These are phyloP conservation scores for Phaeosphaeria sp. DNA, from an alignment of 2,329 filamentous ascomycete species.

Conservation along the genomic window DNA sequence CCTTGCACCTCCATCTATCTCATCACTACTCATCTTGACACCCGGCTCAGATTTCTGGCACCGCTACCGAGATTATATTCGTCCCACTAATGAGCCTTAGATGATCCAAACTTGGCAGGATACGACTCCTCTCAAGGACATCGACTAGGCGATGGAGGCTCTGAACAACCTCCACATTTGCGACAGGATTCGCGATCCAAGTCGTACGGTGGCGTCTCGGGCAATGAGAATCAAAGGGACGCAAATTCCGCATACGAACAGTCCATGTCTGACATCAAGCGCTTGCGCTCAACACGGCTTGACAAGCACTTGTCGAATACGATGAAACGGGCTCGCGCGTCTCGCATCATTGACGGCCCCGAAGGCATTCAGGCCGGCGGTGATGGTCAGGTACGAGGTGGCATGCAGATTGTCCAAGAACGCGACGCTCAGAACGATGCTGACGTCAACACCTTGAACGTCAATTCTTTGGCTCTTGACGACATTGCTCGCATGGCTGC, in stretches of 20 bases:
- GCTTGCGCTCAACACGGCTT: slow-evolving; percentile 88
- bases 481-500: slow-evolving; percentile 97
- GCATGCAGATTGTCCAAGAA: slow-evolving; percentile 83
- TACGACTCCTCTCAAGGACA: slow-evolving; percentile 73
- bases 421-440: slow-evolving; percentile 72
- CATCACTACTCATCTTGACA: slow-evolving; percentile 41
- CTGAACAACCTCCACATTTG: slow-evolving; percentile 60
- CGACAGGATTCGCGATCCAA: slow-evolving; percentile 75
- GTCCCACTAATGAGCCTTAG: slow-evolving; percentile 51
- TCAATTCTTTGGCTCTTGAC: slow-evolving; percentile 90
- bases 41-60: slow-evolving; percentile 36
- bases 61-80: slow-evolving; percentile 38
- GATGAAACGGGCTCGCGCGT: slow-evolving; percentile 87
- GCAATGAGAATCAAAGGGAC: slow-evolving; percentile 60
- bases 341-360: slow-evolving; percentile 89
- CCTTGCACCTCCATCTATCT: slow-evolving; percentile 19
- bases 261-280: slow-evolving; percentile 92
- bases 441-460: slow-evolving; percentile 84
- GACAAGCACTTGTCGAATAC: slow-evolving; percentile 95
- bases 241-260: slow-evolving; percentile 81
- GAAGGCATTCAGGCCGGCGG: slow-evolving; percentile 76
- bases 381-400: slow-evolving; percentile 64
- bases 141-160: slow-evolving; percentile 56
- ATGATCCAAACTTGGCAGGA: slow-evolving; percentile 72
- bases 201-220: slow-evolving; percentile 69